Evolutionary conservation across 805 yeast genomes (phyloP), one percentile per base, ranked within the genome.

Genomic region (Metschnikowia hibisci): DNA sequence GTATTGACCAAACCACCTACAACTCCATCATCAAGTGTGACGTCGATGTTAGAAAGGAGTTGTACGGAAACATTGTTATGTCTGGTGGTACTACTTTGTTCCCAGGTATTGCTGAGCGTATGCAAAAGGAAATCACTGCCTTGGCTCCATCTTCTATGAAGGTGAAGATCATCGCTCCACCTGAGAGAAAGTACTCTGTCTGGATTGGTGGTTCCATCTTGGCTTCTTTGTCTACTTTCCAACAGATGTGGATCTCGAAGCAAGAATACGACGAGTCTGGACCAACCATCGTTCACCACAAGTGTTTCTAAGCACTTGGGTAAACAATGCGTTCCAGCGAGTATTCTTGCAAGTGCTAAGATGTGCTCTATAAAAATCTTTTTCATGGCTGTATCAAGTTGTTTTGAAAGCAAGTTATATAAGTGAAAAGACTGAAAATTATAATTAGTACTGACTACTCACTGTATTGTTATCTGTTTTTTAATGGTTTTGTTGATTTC

Each of bases 211-310:
- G 99, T 79, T 93, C 98, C 62, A 93, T 93, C 67, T 84, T 93
- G 75, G 96, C 99, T 58, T 89, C 97, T 49, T 84, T 93, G 72
- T 87, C 96, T 53, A 93, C 99, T 73, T 93, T 93, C 97, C 98
- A 93, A 82, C 98, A 93, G 79, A 91, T 93, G 98, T 93, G 99
- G 99, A 89, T 93, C 87, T 90, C 98, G 69, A 93, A 93, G 84
- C 98, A 93, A 81, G 99, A 93, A 82, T 93, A 93, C 86, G 99
- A 93, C 84, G 99, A 93, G 81, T 87, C 96, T 78, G 99, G 99
- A 69, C 99, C 99, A 66, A 89, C 97, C 55, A 93, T 93, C 71
- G 99, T 93, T 65, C 93, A 86, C 83, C 90, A 85, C 78, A 87
- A 87, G 78, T 86, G 95, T 80, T 85, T 85, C 83, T 84, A 83